Evolutionary conservation across 176 grass and related monocot genomes (phyloP).

Genomic region (Carex parvula): DNA sequence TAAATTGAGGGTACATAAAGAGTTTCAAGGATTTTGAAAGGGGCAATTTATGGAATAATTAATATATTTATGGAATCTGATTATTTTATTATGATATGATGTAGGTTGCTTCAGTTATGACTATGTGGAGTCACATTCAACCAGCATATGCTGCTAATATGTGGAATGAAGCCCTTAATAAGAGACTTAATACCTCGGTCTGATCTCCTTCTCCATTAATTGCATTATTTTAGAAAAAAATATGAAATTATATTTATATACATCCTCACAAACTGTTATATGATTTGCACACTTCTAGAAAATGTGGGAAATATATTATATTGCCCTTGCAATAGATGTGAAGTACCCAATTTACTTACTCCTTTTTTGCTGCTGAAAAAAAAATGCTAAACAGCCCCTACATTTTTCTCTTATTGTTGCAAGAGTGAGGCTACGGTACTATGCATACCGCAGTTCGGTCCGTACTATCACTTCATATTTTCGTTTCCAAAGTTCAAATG

Average conservation of each 20-base stretch:
- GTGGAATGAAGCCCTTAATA: constrained; percentile 97
- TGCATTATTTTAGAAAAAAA: background rate
- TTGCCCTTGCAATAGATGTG: background rate
- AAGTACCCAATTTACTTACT: background rate
- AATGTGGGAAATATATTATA: background rate
- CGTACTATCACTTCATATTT: too few species aligned
- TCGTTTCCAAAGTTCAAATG: too few species aligned
- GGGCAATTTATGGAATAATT: background rate
- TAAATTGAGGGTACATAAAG: background rate
- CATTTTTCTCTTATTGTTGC: background rate
- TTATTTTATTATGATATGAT: constrained; percentile 30
- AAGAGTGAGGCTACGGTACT: too few species aligned
- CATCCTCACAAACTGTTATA: background rate
- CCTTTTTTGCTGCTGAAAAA: background rate
- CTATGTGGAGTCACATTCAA: constrained; percentile 87
- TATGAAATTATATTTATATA: background rate
- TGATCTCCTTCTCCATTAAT: constrained; percentile 24
- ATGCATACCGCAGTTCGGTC: too few species aligned
- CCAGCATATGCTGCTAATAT: constrained; percentile 84
- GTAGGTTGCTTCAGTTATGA: constrained; percentile 97
- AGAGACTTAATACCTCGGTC: constrained; percentile 89
- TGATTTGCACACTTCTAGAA: background rate
- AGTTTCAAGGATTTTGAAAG: background rate
- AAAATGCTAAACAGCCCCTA: background rate
- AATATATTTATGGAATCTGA: background rate